Base-by-base conservation (phyloP, 2,329 filamentous ascomycete species). In the Penicillium psychrosexuale region DNA sequence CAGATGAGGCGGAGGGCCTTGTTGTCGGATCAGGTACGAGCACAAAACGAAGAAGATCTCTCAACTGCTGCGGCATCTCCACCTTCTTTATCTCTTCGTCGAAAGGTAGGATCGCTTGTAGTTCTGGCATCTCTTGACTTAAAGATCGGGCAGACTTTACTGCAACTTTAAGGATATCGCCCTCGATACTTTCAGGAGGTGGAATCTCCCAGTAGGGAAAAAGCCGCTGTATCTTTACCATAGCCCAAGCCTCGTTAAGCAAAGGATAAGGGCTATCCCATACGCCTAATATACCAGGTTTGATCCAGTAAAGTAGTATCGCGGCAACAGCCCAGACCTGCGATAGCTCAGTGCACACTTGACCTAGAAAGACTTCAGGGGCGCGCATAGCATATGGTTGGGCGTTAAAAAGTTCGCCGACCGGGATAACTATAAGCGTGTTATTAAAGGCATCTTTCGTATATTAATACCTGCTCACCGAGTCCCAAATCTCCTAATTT, bases 321-420 rank as follows among this genome's bases (percentile, higher is more conserved):
- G 34, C 34, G 24, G 15, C 45, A 47, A 47, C 24, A 15, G 46
- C 34, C 34, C 46, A 38, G 34, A 47, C 34, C 24, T 47, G 34
- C 24, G 46, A 38, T 30, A 12, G 24, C 33, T 15, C 46, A 22
- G 34, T 28, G 1, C 46, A 47, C 6, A n/a, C 3, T 38, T 47
- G 1, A 7, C 46, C 46, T 22, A 47, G 34, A 11, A 47, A 38
- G n/a, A 30, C 46, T 30, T 47, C 34, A n/a, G 24, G 34, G 1
- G 46, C 46, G 12, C 46, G 46, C 24, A 47, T 47, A 15, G 46
- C 46, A 38, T 30, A 47, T 47, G 34, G 46, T n/a, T 47, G 46
- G 24, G 45, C 45, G 24, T 47, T 11, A 30, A 30, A 2, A 17
- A 38, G 24, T 19, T 38, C n/a, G n/a, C 34, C 34, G 2, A 30